Base-by-base conservation (phyloP, 805 yeast species). In the Cyberlindnera nakhonratchasimensis region DNA sequence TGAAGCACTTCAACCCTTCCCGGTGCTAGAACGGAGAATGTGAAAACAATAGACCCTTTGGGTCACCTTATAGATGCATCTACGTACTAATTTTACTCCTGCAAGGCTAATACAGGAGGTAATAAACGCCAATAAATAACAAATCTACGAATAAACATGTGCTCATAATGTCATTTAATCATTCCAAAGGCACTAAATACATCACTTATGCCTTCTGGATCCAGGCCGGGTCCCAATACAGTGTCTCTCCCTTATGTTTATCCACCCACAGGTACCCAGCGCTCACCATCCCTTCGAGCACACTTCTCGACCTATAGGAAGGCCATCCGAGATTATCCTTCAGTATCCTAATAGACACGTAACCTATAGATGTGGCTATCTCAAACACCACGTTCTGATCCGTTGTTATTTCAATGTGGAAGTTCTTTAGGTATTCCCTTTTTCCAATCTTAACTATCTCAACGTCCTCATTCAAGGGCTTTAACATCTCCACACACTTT, bases 221-320 rank as follows among this genome's bases (percentile, higher is more conserved):
- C 87, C 87, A 82, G 2, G 86, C 73, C 1, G 90, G 87, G 47
- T 80, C 86, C 91, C 91, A 85, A 53, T 72, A 85, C 42, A 67
- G 67, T 12, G 52, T 55, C 50, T 75, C 82, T 2, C 58, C 64
- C n/a, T 40, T 40, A 24, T 42, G 25, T 39, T 74, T 64, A 58
- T 90, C 98, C 1, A 89, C 66, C 99, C 99, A 91, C 12, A 91
- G 65, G 40, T 88, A 70, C 4, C 98, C 97, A 38, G 73, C 73
- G 48, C 83, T 71, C 1, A 90, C 83, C 87, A 91, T 80, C 34
- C 85, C 91, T 29, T 85, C 82, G 5, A 91, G 57, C 5, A 80
- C 82, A 0, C 79, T 65, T 48, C 72, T 72, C 40, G 86, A 72
- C 42, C 96, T 67, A 3, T 75, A 66, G 2, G 58, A 57, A 37